Evolutionary conservation across 2,329 filamentous ascomycete genomes (phyloP), one percentile per base, ranked within the genome.

Genomic region (Colletotrichum sp.): DNA sequence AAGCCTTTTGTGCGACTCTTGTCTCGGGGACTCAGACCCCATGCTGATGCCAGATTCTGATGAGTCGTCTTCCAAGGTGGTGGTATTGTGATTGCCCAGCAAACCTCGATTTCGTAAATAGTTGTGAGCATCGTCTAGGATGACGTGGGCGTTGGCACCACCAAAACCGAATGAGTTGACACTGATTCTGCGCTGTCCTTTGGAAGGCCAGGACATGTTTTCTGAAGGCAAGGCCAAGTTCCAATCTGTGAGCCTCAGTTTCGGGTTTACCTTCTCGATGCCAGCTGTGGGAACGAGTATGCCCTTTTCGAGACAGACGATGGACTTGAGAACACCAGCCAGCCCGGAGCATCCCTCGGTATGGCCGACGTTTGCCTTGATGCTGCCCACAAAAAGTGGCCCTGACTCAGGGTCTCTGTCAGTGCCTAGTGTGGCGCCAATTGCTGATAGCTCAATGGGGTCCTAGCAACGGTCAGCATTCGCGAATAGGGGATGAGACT

Each of bases 231-330:
- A 73, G 44, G 78, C 78, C 26, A 74, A 30, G 28, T 72, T 79
- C 81, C 57, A 82, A 12, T 71, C 67, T 1, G 79, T 65, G 1
- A 80, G 60, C 6, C 75, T 76, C 28, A 90, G 87, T 3, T 83
- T 81, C 0, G 87, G 87, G 63, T 90, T 90, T 0, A 85, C 83
- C 1, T 77, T 79, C 24, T 86, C 79, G 65, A 90, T 90, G 76
- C 90, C 90, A 79, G 89, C 85, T 44, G 90, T 89, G 18, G 86
- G 86, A 0, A 89, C 87, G 6, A 91, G 90, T 55, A 85, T 80
- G 1, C 78, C 78, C 6, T 84, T 80, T 71, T 89, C 87, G 1
- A 89, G 68, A 2, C 83, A 82, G 16, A 89, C 62, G 1, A 86
- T 79, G 6, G 80, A 80, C 72, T 90, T 90, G 16, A 90, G 82